Base-by-base conservation (phyloP, 1,139 yeast genomes). In the Debaryomyces psychrophilus region DNA sequence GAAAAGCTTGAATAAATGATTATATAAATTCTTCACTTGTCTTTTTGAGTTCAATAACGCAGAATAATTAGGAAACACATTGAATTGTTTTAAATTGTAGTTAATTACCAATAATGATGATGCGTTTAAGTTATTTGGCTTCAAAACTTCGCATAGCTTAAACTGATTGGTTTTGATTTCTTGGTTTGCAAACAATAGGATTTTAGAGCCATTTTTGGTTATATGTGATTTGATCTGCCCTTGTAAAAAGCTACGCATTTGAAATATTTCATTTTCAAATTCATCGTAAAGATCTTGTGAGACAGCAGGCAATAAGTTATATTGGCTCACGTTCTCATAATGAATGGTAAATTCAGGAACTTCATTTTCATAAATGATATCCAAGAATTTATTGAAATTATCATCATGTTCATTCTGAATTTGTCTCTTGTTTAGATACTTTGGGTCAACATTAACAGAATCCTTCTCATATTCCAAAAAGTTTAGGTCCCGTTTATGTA, bases 401-500 rank as follows among this genome's bases (percentile, higher is more conserved):
- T 37, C 39, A 27, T 31, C 35, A n/a, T 23, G 25, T 8, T 29
- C 31, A 14, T 37, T 36, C n/a, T 31, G 33, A 9, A 34, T 23
- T 11, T 52, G 48, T 34, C 51, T 53, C 26, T 44, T 44, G 23
- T 28, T 43, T 12, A 44, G 14, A 17, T 34, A 41, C 25, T 47
- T 50, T 6, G 67, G 68, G 46, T 62, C 62, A 14, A 63, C 49
- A 40, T 55, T 60, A n/a, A 48, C 51, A 2, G 60, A 49, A 22
- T 49, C 43, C 44, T 66, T 65, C 26, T 61, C 65, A 26, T 56
- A 59, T 49, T 70, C 76, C 33, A 68, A 55, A 48, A 73, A 68
- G 51, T 73, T 75, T 37, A 70, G 62, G 51, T 75, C 78, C 41
- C 65, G 57, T 53, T 75, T 75, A 42, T 69, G 65, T 12, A 74